Conservation (phyloP, 2,329 filamentous ascomycete genomes). For the Hymenoscyphus repandus region DNA sequence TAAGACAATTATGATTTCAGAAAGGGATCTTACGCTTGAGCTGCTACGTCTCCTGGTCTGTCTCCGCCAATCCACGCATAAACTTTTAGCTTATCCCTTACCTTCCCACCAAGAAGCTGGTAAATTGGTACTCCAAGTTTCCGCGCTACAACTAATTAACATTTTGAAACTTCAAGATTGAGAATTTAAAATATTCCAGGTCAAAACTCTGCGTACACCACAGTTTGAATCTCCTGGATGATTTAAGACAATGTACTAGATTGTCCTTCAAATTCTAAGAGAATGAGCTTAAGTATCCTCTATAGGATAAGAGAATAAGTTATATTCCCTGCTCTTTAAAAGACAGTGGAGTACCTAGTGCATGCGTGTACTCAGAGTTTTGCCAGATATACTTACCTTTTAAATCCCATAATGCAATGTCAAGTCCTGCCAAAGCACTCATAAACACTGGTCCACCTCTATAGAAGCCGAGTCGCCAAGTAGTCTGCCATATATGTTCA, state of each 20-base stretch:
- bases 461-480: constrained; percentile 69
- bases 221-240: too few relatives aligned
- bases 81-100: constrained; percentile 64
- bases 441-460: constrained; percentile 75
- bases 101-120: constrained; percentile 68
- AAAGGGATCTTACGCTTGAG: constrained; percentile 47
- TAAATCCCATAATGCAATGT: constrained; percentile 58
- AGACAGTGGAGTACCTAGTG: too few relatives aligned
- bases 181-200: too few relatives aligned
- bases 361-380: too few relatives aligned
- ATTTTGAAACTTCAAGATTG: too few relatives aligned
- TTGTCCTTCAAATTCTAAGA: too few relatives aligned
- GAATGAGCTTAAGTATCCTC: too few relatives aligned
- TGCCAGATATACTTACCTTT: constrained; percentile 8
- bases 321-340: too few relatives aligned
- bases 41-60: constrained; percentile 59
- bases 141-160: constrained; percentile 36
- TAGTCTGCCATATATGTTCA: constrained; percentile 74
- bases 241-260: too few relatives aligned
- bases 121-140: constrained; percentile 64
- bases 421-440: constrained; percentile 71
- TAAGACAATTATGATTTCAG: not conserved
- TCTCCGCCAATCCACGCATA: constrained; percentile 79
- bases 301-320: too few relatives aligned
- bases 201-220: too few relatives aligned